A percentile compares a stretch with the other conserved stretches of the same genome.
Conservation (phyloP, 202 grass and related monocot genomes). For the Eragrostis tef region DNA sequence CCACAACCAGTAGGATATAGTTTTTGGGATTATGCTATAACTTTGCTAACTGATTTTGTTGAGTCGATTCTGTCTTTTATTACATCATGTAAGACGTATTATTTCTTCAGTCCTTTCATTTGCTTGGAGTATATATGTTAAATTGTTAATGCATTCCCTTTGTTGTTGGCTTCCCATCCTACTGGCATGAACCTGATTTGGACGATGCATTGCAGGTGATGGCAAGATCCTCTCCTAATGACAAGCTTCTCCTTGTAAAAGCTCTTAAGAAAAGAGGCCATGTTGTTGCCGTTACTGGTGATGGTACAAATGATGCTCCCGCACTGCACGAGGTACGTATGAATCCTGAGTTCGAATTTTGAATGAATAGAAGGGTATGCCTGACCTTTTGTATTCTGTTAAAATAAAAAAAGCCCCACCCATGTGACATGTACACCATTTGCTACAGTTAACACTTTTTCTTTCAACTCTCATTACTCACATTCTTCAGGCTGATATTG, state of each 20-base stretch:
- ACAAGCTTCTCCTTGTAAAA: constrained; percentile 81
- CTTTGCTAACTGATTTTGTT: constrained; percentile 33
- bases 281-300: constrained; percentile 89
- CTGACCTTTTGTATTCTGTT: constrained; percentile 21
- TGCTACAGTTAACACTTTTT: not conserved
- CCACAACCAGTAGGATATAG: constrained; percentile 19
- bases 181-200: constrained; percentile 37
- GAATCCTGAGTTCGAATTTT: constrained; percentile 30
- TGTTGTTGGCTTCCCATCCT: constrained; percentile 39
- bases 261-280: constrained; percentile 66
- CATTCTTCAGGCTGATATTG: constrained; percentile 83
- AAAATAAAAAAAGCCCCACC: not conserved
- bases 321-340: constrained; percentile 68
- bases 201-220: constrained; percentile 63
- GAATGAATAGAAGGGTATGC: constrained; percentile 27
- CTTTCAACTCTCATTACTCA: constrained; percentile 18
- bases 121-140: constrained; percentile 13
- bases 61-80: constrained; percentile 18
- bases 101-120: not conserved
- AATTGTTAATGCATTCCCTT: constrained; percentile 10
- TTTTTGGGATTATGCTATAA: constrained; percentile 16
- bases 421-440: constrained; percentile 8
- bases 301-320: constrained; percentile 92
- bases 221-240: constrained; percentile 85
- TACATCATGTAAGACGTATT: constrained; percentile 30